A percentile compares a stretch with the other conserved stretches of the same genome.
Conservation (phyloP, 768 basidiomycete genomes). For the Tricholomella constricta region DNA sequence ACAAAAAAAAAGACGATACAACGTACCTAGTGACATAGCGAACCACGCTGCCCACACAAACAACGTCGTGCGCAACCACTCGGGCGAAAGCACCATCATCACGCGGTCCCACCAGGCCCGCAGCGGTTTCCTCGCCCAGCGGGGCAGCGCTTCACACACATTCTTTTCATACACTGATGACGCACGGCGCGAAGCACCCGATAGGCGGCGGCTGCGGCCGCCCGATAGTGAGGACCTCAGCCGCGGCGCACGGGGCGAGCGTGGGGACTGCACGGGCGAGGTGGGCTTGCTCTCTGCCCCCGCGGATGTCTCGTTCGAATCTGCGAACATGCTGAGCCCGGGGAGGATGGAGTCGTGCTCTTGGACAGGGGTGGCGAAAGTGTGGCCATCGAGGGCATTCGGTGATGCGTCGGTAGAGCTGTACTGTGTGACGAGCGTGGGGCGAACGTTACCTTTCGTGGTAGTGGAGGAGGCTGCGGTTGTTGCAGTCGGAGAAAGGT, state of each 20-base stretch:
- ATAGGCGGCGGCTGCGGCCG: slow-evolving; percentile 18
- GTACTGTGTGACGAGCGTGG: slow-evolving; percentile 33
- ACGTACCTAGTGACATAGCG: slow-evolving; percentile 72
- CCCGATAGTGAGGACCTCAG: neutral
- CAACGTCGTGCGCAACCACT: slow-evolving; percentile 77
- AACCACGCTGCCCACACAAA: slow-evolving; percentile 82
- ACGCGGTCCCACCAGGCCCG: slow-evolving; percentile 71
- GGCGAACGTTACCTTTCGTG: slow-evolving; percentile 4
- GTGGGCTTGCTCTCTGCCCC: slow-evolving; percentile 9
- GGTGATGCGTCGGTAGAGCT: slow-evolving; percentile 35
- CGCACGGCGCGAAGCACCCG: slow-evolving; percentile 23
- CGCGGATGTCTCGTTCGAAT: neutral
- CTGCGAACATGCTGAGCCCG: neutral
- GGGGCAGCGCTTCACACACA: slow-evolving; percentile 49
- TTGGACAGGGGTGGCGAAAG: slow-evolving; percentile 26
- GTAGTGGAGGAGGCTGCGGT: neutral
- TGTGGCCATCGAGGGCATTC: slow-evolving; percentile 29
- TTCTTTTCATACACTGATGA: slow-evolving; percentile 50
- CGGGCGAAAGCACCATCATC: slow-evolving; percentile 67
- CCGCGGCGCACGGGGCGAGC: neutral
- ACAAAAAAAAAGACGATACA: slow-evolving; percentile 1
- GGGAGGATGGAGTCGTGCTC: slow-evolving; percentile 21
- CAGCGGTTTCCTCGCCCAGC: slow-evolving; percentile 59
- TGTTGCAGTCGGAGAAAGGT: no score
- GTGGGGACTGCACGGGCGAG: slow-evolving; percentile 4